Percentiles rank a stretch among this genome's conserved stretches.
Evolutionary conservation across 2,329 filamentous ascomycete genomes (phyloP).

Genomic region (Chaetomium sp.): DNA sequence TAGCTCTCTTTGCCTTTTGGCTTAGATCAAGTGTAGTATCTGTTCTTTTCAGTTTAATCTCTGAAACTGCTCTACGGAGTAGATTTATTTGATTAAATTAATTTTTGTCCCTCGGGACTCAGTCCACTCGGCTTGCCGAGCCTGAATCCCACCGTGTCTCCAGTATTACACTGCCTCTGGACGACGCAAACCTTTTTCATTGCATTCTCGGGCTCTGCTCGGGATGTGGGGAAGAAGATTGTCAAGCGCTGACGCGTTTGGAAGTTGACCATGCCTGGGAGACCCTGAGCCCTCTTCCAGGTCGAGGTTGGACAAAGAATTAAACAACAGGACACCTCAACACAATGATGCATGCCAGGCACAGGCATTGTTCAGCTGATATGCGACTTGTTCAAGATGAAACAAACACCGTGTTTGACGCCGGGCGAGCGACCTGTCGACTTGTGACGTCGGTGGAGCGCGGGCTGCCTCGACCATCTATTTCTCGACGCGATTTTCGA

Average conservation of each 20-base stretch:
- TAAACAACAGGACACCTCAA: too few species aligned
- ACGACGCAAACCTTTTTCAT: slow-evolving; percentile 33
- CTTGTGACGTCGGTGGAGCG: slow-evolving; percentile 13
- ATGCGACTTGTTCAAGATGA: not conserved
- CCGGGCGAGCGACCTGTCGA: not conserved
- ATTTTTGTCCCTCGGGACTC: slow-evolving; percentile 30
- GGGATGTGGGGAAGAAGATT: slow-evolving; percentile 29
- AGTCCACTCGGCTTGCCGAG: slow-evolving; percentile 32
- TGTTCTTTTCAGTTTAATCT: slow-evolving; percentile 36
- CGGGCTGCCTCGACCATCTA: not conserved
- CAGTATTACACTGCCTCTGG: slow-evolving; percentile 33
- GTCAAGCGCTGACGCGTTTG: not conserved
- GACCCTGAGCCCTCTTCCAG: too few species aligned
- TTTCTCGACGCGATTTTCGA: not conserved
- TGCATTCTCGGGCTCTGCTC: slow-evolving; percentile 27
- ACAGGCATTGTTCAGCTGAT: not conserved
- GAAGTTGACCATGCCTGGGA: too few species aligned
- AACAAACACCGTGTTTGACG: not conserved
- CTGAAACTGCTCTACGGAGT: slow-evolving; percentile 35
- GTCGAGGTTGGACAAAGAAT: too few species aligned
- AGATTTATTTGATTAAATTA: slow-evolving; percentile 34
- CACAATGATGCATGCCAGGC: not conserved
- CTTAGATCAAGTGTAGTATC: slow-evolving; percentile 36
- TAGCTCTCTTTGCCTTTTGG: slow-evolving; percentile 35
- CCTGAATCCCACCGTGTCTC: slow-evolving; percentile 28